Conservation (phyloP, 352 stramenopile species). For the Chrysophaeum taylorii region DNA sequence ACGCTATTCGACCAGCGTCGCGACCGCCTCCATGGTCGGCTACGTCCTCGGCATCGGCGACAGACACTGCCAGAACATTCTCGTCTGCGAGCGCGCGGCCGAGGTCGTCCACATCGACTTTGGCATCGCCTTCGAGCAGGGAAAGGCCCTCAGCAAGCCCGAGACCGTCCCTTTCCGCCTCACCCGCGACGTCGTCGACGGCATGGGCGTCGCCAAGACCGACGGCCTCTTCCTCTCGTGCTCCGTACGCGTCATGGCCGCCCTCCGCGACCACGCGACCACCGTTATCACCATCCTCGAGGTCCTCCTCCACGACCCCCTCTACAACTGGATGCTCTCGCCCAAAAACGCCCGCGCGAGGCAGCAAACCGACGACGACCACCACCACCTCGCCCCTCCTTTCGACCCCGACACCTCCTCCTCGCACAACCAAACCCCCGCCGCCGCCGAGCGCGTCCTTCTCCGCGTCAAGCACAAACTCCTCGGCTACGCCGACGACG, state of each 20-base stretch:
- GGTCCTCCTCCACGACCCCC: constrained; percentile 95
- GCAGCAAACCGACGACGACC: constrained; percentile 30
- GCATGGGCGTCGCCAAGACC: constrained; percentile 89
- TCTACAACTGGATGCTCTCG: constrained; percentile 93
- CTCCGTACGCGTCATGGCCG: constrained; percentile 78
- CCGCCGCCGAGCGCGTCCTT: constrained; percentile 78
- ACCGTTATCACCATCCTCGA: constrained; percentile 95
- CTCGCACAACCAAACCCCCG: no score
- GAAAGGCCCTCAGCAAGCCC: constrained; percentile 73
- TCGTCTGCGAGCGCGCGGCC: constrained; percentile 89
- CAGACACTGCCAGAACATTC: constrained; percentile 94
- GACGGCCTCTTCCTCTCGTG: constrained; percentile 87
- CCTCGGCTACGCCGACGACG: constrained; percentile 88
- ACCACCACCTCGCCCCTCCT: no score
- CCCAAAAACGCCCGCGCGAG: constrained; percentile 67
- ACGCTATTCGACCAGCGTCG: constrained; percentile 85
- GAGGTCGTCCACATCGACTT: constrained; percentile 99
- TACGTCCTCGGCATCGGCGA: constrained; percentile 88
- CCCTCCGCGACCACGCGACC: constrained; percentile 77
- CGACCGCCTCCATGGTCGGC: constrained; percentile 94
- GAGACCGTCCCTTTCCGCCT: constrained; percentile 98
- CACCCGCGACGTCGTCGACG: constrained; percentile 95
- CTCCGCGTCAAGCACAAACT: constrained; percentile 95
- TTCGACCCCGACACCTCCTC: neutral
- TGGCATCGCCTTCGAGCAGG: constrained; percentile 98